phyloP scores from a whole-genome alignment of 2,329 filamentous ascomycete genomes.

The Neofusicoccum kwambonambiense region DNA sequence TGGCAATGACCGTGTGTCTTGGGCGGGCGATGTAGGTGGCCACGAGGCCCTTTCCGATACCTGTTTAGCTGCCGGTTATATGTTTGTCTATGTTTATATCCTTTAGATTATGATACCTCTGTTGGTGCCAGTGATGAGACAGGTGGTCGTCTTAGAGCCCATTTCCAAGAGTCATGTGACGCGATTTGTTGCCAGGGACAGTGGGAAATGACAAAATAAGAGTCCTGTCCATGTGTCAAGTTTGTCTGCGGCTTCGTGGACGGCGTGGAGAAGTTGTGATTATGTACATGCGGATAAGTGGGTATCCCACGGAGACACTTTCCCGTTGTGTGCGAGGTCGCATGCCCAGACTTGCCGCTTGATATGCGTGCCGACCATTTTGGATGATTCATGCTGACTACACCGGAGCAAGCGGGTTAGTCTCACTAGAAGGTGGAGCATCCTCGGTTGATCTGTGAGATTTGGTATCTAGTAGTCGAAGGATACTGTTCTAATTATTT shows the following conservation, averaged over 20 bases:
- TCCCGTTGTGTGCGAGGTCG: too few relatives aligned
- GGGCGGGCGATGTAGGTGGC: slow-evolving; percentile 37
- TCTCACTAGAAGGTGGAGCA: too few relatives aligned
- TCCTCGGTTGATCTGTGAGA: too few relatives aligned
- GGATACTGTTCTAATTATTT: too few relatives aligned
- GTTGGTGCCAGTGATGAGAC: slow-evolving; percentile 35
- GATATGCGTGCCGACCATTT: too few relatives aligned
- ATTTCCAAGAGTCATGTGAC: not conserved
- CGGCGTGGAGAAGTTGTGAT: not conserved
- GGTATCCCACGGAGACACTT: not conserved
- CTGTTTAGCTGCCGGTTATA: slow-evolving; percentile 19
- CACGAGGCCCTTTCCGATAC: slow-evolving; percentile 37
- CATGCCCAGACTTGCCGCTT: too few relatives aligned
- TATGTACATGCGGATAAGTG: not conserved
- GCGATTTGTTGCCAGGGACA: not conserved
- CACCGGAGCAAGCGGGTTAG: too few relatives aligned
- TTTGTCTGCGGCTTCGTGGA: not conserved
- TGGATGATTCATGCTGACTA: too few relatives aligned
- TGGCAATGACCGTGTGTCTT: slow-evolving; percentile 42
- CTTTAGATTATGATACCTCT: slow-evolving; percentile 25
- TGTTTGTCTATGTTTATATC: not conserved
- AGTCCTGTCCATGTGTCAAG: not conserved
- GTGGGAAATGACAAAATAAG: not conserved
- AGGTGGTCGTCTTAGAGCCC: slow-evolving; percentile 11
- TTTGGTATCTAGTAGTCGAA: too few relatives aligned